These are phyloP conservation scores for Pseudonitzschia pungens DNA, from an alignment of 108 stramenopile genomes.

Conservation along the genomic window DNA sequence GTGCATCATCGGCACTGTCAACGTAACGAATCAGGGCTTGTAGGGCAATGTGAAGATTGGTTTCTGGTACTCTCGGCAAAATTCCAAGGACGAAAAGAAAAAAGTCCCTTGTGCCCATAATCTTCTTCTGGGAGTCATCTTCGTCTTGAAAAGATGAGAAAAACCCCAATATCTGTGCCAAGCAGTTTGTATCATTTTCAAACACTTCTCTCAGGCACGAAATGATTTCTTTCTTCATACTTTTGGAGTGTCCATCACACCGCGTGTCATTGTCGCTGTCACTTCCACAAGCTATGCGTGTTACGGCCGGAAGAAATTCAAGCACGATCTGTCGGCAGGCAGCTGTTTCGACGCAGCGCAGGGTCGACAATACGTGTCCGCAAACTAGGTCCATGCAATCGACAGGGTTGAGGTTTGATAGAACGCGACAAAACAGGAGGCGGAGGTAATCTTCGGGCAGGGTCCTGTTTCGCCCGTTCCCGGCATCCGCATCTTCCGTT, in stretches of 20 bases:
- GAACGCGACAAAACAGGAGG: not conserved
- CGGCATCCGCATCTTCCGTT: not conserved
- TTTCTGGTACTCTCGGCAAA: conserved; percentile 19
- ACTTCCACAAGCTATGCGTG: not conserved
- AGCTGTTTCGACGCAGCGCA: conserved; percentile 1
- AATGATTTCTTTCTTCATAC: conserved; percentile 2
- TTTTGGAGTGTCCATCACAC: conserved; percentile 6
- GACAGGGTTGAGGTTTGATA: conserved; percentile 5
- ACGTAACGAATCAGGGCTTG: conserved; percentile 8
- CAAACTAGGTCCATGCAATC: not conserved
- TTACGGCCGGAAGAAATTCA: conserved; percentile 7
- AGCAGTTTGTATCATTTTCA: conserved; percentile 8
- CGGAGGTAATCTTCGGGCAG: not conserved
- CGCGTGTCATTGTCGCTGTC: not conserved
- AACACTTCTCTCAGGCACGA: conserved; percentile 13
- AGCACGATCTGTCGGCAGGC: not conserved
- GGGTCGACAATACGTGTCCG: not conserved
- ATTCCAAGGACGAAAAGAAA: conserved; percentile 8
- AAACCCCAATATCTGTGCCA: conserved; percentile 1
- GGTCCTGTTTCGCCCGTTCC: not conserved
- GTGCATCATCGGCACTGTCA: conserved; percentile 10
- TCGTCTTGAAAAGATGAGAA: conserved; percentile 1
- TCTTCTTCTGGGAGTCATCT: not conserved
- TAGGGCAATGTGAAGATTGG: conserved; percentile 7
- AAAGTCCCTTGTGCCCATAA: not conserved